Conservation (phyloP, 139 green algal genomes). For the Diplosphaera chodatii region DNA sequence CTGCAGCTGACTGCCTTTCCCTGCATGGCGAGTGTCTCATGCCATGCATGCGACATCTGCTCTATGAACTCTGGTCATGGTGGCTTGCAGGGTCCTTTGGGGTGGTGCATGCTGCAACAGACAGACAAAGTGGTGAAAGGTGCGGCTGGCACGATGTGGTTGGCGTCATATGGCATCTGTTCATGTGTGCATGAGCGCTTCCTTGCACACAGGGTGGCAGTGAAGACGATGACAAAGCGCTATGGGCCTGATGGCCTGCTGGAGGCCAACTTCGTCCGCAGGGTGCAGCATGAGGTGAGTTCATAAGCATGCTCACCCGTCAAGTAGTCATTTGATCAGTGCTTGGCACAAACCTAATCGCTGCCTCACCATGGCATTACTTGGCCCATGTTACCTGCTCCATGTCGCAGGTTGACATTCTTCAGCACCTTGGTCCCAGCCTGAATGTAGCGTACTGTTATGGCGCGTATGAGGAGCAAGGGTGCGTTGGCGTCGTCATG, state of each 20-base stretch:
- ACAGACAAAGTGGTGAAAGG: slow-evolving; percentile 19
- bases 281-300: slow-evolving; percentile 63
- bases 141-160: background rate
- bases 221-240: slow-evolving; percentile 64
- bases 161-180: background rate
- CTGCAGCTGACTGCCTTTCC: background rate
- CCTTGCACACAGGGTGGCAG: slow-evolving; percentile 56
- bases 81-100: slow-evolving; percentile 27
- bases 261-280: slow-evolving; percentile 49
- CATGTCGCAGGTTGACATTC: slow-evolving; percentile 45
- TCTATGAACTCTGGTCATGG: too few species aligned
- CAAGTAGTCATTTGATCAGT: slow-evolving; percentile 20
- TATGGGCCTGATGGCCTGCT: slow-evolving; percentile 33
- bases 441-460: slow-evolving; percentile 65
- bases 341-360: too few species aligned
- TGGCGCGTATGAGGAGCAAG: slow-evolving; percentile 59
- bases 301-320: background rate
- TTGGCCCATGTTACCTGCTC: too few species aligned
- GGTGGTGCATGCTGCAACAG: slow-evolving; percentile 14
- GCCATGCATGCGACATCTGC: background rate
- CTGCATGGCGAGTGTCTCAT: too few species aligned
- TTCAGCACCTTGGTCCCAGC: slow-evolving; percentile 52
- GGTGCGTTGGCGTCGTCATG: slow-evolving; percentile 66
- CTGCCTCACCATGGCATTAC: too few species aligned
- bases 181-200: background rate